phyloP scores from a whole-genome alignment of 2,329 filamentous ascomycete genomes.

The Balansia obtecta region DNA sequence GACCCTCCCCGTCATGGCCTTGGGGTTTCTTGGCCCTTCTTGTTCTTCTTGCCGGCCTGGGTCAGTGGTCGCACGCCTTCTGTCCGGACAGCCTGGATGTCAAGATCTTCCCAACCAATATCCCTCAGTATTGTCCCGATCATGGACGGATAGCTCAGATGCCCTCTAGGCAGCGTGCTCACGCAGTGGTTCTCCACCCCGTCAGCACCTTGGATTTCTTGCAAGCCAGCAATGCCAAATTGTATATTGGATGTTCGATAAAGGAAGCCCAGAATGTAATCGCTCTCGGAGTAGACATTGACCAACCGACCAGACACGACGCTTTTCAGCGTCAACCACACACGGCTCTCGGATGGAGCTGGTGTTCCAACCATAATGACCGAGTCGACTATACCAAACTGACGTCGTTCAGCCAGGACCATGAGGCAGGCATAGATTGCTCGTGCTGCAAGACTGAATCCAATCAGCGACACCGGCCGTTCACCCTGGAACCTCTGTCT shows the following conservation, averaged over 20 bases:
- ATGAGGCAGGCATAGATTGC: slow-evolving; percentile 78
- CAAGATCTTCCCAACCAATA: slow-evolving; percentile 57
- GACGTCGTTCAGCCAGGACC: slow-evolving; percentile 63
- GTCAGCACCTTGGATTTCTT: slow-evolving; percentile 55
- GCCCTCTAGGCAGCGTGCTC: slow-evolving; percentile 52
- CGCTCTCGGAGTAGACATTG: slow-evolving; percentile 80
- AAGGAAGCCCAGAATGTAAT: slow-evolving; percentile 79
- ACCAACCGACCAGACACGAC: slow-evolving; percentile 76
- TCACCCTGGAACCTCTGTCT: slow-evolving; percentile 69
- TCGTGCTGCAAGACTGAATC: slow-evolving; percentile 71
- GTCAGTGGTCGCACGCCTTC: slow-evolving; percentile 9
- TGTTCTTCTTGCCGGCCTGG: slow-evolving; percentile 3
- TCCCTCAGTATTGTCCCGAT: slow-evolving; percentile 53
- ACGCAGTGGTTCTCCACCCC: slow-evolving; percentile 57
- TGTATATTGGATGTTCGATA: slow-evolving; percentile 75
- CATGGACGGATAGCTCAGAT: slow-evolving; percentile 58
- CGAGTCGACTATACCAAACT: slow-evolving; percentile 78
- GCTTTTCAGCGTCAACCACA: slow-evolving; percentile 67
- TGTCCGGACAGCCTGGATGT: slow-evolving; percentile 19
- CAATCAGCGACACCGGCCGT: slow-evolving; percentile 66
- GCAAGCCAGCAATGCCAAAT: slow-evolving; percentile 73
- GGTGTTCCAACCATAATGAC: slow-evolving; percentile 77
- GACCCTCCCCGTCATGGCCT: background rate
- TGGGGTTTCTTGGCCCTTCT: background rate
- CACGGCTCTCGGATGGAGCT: slow-evolving; percentile 54